phyloP scores from a whole-genome alignment of 2,329 filamentous ascomycete species.

The Ophiocordyceps polyrhachis-furcata region DNA sequence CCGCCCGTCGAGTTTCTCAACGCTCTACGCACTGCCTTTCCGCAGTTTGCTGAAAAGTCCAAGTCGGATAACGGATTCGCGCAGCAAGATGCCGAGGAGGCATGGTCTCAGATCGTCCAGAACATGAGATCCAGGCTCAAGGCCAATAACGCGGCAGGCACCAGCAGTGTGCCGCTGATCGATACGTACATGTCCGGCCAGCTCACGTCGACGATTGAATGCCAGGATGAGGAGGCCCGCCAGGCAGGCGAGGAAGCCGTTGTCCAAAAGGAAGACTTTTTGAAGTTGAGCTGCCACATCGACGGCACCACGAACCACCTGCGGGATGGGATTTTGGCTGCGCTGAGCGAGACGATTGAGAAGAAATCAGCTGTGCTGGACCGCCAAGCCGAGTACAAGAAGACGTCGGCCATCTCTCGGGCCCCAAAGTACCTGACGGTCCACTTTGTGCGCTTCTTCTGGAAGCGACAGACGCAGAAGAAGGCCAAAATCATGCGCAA shows the following conservation, averaged over 20 bases:
- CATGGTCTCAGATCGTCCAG: constrained; percentile 86
- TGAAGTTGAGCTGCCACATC: constrained; percentile 95
- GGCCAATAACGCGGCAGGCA: constrained; percentile 32
- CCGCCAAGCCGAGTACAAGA: constrained; percentile 71
- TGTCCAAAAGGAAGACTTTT: constrained; percentile 53
- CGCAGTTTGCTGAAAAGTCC: constrained; percentile 82
- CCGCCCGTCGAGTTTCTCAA: constrained; percentile 68
- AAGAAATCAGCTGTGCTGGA: constrained; percentile 66
- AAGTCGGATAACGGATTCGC: constrained; percentile 71
- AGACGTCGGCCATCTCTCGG: constrained; percentile 74
- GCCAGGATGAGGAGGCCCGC: constrained; percentile 62
- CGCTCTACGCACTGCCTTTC: constrained; percentile 60
- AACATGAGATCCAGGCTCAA: constrained; percentile 65
- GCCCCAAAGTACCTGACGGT: constrained; percentile 91
- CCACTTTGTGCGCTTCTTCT: constrained; percentile 96
- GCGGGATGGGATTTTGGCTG: constrained; percentile 68
- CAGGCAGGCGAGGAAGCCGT: constrained; percentile 55
- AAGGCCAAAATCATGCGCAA: constrained; percentile 99
- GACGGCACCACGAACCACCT: constrained; percentile 74
- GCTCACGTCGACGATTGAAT: constrained; percentile 62
- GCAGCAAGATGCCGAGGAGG: constrained; percentile 98
- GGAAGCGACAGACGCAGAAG: constrained; percentile 88
- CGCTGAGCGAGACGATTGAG: constrained; percentile 74
- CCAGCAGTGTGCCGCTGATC: constrained; percentile 50
- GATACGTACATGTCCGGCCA: constrained; percentile 79